phyloP scores from a whole-genome alignment of 441 rosid genomes.

The Lepidium campestre region DNA sequence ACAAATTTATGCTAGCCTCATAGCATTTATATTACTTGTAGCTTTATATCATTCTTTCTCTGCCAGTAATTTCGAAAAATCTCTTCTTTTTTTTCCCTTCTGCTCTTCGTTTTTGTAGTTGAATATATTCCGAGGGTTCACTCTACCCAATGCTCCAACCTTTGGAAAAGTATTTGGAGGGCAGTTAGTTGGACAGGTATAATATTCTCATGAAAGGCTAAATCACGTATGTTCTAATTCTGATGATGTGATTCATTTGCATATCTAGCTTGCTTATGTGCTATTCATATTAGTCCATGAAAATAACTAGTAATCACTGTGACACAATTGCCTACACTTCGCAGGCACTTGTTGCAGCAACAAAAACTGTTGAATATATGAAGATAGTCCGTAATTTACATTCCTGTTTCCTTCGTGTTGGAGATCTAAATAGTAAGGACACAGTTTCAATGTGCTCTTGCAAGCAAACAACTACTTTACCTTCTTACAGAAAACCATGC shows the following conservation, averaged over 20 bases:
- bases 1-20: neutral
- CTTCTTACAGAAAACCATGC: neutral
- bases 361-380: constrained; percentile 75
- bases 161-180: constrained; percentile 94
- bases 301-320: constrained; percentile 17
- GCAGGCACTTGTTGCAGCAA: constrained; percentile 97
- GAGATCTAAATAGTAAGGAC: constrained; percentile 74
- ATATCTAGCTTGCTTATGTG: neutral
- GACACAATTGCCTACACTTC: constrained; percentile 9
- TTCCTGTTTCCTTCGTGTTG: constrained; percentile 77
- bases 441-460: neutral
- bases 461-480: neutral
- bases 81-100: neutral
- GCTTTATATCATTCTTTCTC: neutral
- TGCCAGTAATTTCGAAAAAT: neutral
- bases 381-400: constrained; percentile 83
- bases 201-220: constrained; percentile 5
- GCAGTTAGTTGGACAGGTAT: constrained; percentile 87
- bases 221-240: neutral
- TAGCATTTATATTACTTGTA: neutral
- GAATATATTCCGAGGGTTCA: constrained; percentile 72
- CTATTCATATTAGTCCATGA: neutral
- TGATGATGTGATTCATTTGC: neutral
- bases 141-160: constrained; percentile 76
- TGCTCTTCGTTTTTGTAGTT: constrained; percentile 40